Evolutionary conservation across 495 filamentous ascomycete genomes (phyloP), one percentile per base, ranked within the genome.

Genomic region (Aspergillus hancockii): DNA sequence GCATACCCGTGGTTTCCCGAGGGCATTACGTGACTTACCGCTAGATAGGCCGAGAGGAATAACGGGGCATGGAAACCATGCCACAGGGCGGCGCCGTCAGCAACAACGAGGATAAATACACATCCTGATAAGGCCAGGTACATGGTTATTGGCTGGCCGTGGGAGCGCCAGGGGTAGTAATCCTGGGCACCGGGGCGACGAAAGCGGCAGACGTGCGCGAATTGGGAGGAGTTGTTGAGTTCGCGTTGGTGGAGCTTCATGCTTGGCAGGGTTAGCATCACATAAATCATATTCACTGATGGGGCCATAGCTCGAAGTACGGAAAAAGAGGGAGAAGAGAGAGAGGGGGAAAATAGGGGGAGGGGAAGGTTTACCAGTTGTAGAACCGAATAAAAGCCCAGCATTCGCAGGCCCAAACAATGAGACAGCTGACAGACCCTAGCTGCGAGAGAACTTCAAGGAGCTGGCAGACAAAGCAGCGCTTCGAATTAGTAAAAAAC

Each of bases 341-440:
- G n/a, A n/a, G n/a, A n/a, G n/a, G n/a, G n/a, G n/a, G n/a, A n/a
- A n/a, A n/a, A n/a, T n/a, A n/a, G 38, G 13, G 9, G 19, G 34
- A n/a, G 21, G 8, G 31, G 18, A 8, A 8, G 23, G 59, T 59
- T 60, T 21, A 75, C 70, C 72, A 78, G 47, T 66, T 54, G 46
- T 69, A 71, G 54, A 71, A 81, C 0, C 75, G 72, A 36, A 78
- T 73, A 57, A 79, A 81, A 2, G 78, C 78, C 19, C 74, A 62
- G 52, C 75, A 78, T 53, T 77, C 70, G 21, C 72, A 74, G 5
- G 66, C 66, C 79, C 77, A 82, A 0, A 79, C 76, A 12, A 81
- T 67, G 4, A 82, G 53, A 52, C 67, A 67, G 31, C 69, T 65
- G 4, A 76, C 70, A 45, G 75, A 77, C 3, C 69, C 68, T 55